Conservation (phyloP, 371 early-diverging fungal genomes). For the Mortierella sp. region DNA sequence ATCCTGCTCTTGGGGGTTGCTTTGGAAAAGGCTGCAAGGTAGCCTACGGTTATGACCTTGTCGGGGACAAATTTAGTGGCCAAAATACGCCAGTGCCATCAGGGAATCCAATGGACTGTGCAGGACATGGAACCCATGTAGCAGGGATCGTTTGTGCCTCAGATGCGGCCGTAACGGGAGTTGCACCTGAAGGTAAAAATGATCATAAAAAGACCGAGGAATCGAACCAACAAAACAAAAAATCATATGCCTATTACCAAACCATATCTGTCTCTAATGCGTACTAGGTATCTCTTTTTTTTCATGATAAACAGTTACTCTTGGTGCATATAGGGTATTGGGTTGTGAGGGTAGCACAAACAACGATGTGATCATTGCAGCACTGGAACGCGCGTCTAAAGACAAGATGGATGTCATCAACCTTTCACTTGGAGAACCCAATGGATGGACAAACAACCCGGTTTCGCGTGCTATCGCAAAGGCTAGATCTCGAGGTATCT, state of each 20-base stretch:
- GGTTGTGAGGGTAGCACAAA: conserved; percentile 63
- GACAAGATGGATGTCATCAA: conserved; percentile 79
- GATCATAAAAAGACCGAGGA: too few species aligned
- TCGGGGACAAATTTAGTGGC: conserved; percentile 61
- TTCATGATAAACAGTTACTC: conserved; percentile 12
- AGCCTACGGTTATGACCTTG: conserved; percentile 67
- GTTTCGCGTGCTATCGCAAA: conserved; percentile 19
- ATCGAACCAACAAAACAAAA: too few species aligned
- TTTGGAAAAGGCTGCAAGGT: conserved; percentile 66
- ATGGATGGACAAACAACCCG: conserved; percentile 34
- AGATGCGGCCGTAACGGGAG: conserved; percentile 23
- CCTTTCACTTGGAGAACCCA: conserved; percentile 66
- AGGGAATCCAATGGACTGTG: conserved; percentile 68
- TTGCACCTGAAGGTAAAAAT: conserved; percentile 50
- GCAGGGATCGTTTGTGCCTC: conserved; percentile 57
- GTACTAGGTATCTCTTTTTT: not conserved
- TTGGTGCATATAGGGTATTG: conserved; percentile 47
- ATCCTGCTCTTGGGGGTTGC: conserved; percentile 77
- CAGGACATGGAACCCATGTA: conserved; percentile 77
- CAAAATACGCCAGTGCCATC: conserved; percentile 60
- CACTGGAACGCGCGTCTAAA: conserved; percentile 74
- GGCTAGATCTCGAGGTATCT: conserved; percentile 6
- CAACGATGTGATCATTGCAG: conserved; percentile 78
- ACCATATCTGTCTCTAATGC: too few species aligned
- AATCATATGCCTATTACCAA: too few species aligned